Evolutionary conservation across 2,329 filamentous ascomycete species (phyloP), one percentile per base, ranked within the genome.

Genomic region (Pseudofabraea citricarpa): DNA sequence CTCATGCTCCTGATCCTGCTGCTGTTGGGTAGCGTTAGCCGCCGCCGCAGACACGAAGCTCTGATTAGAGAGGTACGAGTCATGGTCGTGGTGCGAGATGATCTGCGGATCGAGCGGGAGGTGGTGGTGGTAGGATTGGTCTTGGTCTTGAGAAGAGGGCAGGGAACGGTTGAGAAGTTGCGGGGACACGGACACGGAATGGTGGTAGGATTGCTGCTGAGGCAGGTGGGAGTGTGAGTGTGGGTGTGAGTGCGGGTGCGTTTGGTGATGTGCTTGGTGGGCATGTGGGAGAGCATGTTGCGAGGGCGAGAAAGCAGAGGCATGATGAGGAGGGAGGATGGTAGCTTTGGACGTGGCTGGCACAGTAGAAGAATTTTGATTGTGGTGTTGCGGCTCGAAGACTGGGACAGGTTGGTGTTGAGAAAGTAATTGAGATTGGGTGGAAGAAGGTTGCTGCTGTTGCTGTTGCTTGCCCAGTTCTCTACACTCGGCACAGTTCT

Each of bases 401-500:
- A 41, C 46, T 16, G 45, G 43, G 8, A 41, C 27, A 19, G 43
- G 33, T 18, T 40, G 37, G 24, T 43, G 23, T 29, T 45, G 18
- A 33, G 46, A 27, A 46, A 44, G 27, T 47, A 43, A 27, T 21
- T 48, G 45, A n/a, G 47, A 50, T 31, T 49, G 46, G 23, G 53
- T 52, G 3, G 52, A 48, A 20, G 48, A 48, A 43, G 58, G 56
- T 45, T 48, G 47, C 16, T 31, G 20, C 16, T 31, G 19, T 51
- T 53, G 16, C 57, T 54, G 27, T 50, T 43, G 70, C 62, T 87
- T 87, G 48, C 80, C 75, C 27, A 79, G 70, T 57, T 95, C 89
- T 66, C 91, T 95, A 70, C 91, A 97, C 61, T 95, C 84, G 6
- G 77, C 69, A 65, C 93, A 98, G 57, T 93, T 91, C 56, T 87